phyloP scores from a whole-genome alignment of 169 alveolate species.

The Ichthyophthirius multifiliis region DNA sequence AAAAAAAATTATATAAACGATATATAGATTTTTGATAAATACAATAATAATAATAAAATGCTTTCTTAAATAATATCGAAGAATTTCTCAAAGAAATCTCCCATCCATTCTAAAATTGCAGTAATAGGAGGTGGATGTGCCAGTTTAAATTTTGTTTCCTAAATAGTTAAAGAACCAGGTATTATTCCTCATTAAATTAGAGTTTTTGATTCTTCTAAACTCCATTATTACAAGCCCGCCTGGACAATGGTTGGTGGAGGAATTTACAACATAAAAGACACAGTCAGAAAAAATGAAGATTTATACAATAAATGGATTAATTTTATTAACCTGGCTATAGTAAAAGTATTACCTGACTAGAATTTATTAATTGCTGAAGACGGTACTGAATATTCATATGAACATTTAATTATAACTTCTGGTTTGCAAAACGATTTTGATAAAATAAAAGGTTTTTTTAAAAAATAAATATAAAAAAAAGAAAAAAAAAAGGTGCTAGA shows the following conservation, averaged over 20 bases:
- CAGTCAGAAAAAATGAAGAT: background rate
- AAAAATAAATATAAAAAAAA: background rate
- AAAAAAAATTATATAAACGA: too few relatives aligned
- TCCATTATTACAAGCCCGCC: background rate
- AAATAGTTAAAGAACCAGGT: background rate
- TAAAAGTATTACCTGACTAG: background rate
- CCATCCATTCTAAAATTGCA: background rate
- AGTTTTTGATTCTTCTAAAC: background rate
- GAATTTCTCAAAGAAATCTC: background rate
- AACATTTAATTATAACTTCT: background rate
- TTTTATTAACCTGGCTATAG: background rate
- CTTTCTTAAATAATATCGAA: background rate
- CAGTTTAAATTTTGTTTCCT: background rate
- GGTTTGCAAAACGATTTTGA: background rate
- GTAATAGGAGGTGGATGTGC: background rate
- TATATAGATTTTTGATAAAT: too few relatives aligned
- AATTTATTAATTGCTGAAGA: background rate
- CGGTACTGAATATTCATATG: background rate
- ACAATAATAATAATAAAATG: too few relatives aligned
- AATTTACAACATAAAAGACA: background rate
- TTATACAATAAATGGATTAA: constrained; percentile 1
- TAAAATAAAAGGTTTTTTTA: background rate
- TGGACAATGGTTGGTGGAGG: background rate
- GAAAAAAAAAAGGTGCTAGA: background rate
- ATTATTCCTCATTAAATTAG: background rate